A percentile compares a stretch with the other conserved stretches of the same genome.
Evolutionary conservation across 176 grass and related monocot species (phyloP).

Genomic region (Chloris gayana): DNA sequence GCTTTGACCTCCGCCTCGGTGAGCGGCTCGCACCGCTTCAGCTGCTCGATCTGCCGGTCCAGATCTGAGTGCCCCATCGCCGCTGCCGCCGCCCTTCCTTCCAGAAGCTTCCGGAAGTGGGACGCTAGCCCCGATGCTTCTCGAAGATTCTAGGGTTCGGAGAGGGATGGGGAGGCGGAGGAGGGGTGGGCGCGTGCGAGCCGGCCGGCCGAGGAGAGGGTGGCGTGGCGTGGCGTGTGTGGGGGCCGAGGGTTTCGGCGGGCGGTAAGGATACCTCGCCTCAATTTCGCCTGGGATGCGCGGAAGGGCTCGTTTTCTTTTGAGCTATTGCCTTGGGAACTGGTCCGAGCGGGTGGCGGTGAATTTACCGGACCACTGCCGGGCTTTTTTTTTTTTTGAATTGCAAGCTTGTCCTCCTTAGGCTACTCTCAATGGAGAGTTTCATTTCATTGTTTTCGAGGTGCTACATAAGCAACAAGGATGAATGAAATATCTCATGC

Average conservation of each 20-base stretch:
- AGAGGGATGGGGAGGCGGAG: background rate
- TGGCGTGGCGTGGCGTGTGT: background rate
- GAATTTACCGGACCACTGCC: background rate
- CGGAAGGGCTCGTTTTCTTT: background rate
- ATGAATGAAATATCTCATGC: too few relatives aligned
- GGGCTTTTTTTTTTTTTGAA: background rate
- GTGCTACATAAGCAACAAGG: too few relatives aligned
- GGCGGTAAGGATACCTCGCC: conserved; percentile 4
- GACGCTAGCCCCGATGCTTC: conserved; percentile 33
- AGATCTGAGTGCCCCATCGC: conserved; percentile 76
- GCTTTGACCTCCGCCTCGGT: conserved; percentile 97
- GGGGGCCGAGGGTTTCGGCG: background rate
- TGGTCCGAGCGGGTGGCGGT: background rate
- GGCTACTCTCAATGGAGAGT: too few relatives aligned
- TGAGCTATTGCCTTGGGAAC: background rate
- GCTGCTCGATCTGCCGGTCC: conserved; percentile 98
- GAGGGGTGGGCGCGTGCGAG: background rate
- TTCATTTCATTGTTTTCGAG: too few relatives aligned
- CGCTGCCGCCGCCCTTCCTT: conserved; percentile 3
- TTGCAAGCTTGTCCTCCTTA: too few relatives aligned
- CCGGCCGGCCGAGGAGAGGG: background rate
- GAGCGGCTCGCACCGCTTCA: conserved; percentile 95
- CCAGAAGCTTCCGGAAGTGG: conserved; percentile 41
- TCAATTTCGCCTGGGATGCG: background rate
- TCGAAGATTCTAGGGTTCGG: conserved; percentile 52